Base-by-base conservation (phyloP, 768 basidiomycete species). In the Russula brevipes region DNA sequence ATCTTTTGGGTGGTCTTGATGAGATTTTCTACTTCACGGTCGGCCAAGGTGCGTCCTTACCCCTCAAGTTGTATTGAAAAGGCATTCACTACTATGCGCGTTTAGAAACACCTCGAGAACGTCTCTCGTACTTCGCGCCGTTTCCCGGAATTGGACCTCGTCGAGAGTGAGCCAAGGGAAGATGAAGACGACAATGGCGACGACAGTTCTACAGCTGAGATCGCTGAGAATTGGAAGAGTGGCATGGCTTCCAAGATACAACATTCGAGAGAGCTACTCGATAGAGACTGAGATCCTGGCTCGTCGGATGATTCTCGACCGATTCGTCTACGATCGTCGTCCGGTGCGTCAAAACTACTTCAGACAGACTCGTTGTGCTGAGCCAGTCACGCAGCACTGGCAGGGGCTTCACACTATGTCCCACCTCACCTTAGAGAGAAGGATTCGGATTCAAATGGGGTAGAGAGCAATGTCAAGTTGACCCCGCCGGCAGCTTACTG, bases 351-450 rank as follows among this genome's bases (percentile, higher is more conserved):
- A 0, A 14, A 31, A 7, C 17, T n/a, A 14, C n/a, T 36, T 16
- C 39, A 44, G 42, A 45, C 16, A 30, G 24, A 24, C 24, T 24
- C 14, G 30, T 31, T 2, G 8, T 50, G 12, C 52, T 41, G 49
- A 62, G 63, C 45, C 17, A 36, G 12, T 46, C 12, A 12, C 35
- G 31, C 24, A 58, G 51, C n/a, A n/a, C n/a, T n/a, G n/a, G n/a
- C 24, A 24, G 24, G 8, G 16, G 81, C 72, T 30, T 71, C 77
- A 5, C 79, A 81, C 31, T 97, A 96, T 71, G 73, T 94, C n/a
- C 93, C 94, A 0, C 93, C 94, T 1, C 85, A 90, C 69, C 75
- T 93, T 2, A 82, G 91, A 38, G 79, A 81, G 45, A 64, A 73
- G 19, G 68, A 72, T n/a, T 76, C 79, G 2, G 78, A 79, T 44